Conservation (phyloP, 768 basidiomycete species). For the Leccinellum luteum region DNA sequence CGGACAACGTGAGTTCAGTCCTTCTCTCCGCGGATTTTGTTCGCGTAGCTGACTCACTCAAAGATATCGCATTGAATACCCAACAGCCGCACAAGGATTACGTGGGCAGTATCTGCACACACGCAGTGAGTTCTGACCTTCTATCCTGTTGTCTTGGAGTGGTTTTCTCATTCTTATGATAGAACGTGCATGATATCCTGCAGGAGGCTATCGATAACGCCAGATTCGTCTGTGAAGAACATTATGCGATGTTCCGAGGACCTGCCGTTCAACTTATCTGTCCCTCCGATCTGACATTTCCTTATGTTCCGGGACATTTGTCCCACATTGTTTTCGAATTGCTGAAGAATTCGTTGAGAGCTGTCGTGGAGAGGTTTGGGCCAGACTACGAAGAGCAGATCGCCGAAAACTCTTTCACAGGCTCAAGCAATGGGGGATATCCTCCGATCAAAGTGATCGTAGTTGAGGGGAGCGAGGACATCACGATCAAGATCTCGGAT, state of each 20-base stretch:
- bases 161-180: background rate
- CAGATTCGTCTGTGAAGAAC: slow-evolving; percentile 90
- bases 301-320: slow-evolving; percentile 95
- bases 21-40: background rate
- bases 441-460: slow-evolving; percentile 52
- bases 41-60: background rate
- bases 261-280: slow-evolving; percentile 97
- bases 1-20: slow-evolving; percentile 83
- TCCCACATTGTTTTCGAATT: slow-evolving; percentile 97
- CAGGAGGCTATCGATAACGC: slow-evolving; percentile 99
- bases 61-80: slow-evolving; percentile 92
- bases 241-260: slow-evolving; percentile 92
- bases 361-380: slow-evolving; percentile 91
- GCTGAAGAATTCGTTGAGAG: slow-evolving; percentile 94
- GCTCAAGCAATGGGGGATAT: slow-evolving; percentile 10
- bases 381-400: slow-evolving; percentile 62
- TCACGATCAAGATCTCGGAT: slow-evolving; percentile 98
- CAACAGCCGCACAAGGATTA: slow-evolving; percentile 86
- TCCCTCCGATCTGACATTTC: slow-evolving; percentile 78
- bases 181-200: slow-evolving; percentile 95
- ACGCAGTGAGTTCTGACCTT: slow-evolving; percentile 56
- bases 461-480: slow-evolving; percentile 96
- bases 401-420: background rate
- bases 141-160: background rate
- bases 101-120: slow-evolving; percentile 95